phyloP scores from a whole-genome alignment of 140 eudicot species.

The Anethum foeniculum region DNA sequence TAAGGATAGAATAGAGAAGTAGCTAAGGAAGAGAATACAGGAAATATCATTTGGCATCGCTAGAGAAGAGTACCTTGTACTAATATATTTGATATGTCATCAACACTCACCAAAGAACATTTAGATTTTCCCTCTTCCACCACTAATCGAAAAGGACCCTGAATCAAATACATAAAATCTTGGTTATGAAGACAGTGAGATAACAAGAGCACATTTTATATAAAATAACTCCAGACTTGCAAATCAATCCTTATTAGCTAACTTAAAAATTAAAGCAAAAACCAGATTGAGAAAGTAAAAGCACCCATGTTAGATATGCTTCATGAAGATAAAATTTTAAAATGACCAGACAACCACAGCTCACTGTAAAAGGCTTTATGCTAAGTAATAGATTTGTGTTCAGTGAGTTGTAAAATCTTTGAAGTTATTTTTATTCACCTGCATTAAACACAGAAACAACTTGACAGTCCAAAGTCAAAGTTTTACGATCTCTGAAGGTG shows the following conservation, averaged over 20 bases:
- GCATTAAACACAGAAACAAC: not conserved
- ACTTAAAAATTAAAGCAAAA: not conserved
- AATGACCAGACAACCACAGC: not conserved
- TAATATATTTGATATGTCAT: constrained; percentile 65
- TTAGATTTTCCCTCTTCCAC: constrained; percentile 96
- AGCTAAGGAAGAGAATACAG: not conserved
- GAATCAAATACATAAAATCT: constrained; percentile 16
- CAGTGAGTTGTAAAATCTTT: not conserved
- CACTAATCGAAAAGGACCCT: constrained; percentile 94
- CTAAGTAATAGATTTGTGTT: not conserved
- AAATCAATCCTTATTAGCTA: not conserved
- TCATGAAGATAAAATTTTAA: not conserved
- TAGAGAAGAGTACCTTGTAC: constrained; percentile 53
- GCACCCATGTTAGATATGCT: not conserved
- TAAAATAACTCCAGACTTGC: no score
- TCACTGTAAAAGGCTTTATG: not conserved
- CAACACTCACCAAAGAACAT: constrained; percentile 88
- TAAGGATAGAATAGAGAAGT: not conserved
- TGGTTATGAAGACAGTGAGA: not conserved
- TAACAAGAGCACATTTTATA: not conserved
- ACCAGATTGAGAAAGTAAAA: not conserved
- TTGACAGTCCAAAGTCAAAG: not conserved
- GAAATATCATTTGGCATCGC: not conserved
- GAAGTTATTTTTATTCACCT: not conserved
- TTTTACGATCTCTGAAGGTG: not conserved